Evolutionary conservation across 495 filamentous ascomycete species (phyloP), one percentile per base, ranked within the genome.

Genomic region (Pseudoneurospora amorphoporcata): DNA sequence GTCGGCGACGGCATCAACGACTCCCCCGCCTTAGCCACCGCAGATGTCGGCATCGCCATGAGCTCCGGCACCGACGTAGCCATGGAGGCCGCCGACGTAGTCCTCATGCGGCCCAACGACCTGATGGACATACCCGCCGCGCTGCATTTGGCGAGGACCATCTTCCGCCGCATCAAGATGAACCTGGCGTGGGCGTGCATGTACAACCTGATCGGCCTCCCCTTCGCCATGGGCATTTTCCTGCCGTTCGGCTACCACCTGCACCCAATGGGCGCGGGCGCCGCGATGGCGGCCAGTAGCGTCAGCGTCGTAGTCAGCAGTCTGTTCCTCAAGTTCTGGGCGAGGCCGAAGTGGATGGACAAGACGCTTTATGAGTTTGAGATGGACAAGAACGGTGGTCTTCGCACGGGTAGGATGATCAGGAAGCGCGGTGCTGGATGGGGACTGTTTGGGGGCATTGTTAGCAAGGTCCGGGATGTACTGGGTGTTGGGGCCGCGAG

Each of bases 1-100:
- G 95, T 98, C 32, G 95, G 95, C 70, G 95, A 99, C 79, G 95
- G 95, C 43, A 98, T 99, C 86, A 99, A 99, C 80, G 95, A 99
- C 84, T 98, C 95, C 0, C 95, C 95, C 1, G 95, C 95, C 2
- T 87, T 99, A 3, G 95, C 95, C 17, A 97, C 94, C 2, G 94
- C 95, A 39, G 88, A 94, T 73, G 90, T 98, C 58, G 95, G 95
- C 72, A 97, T 99, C 76, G 94, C 94, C 19, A 91, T 99, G 79
- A 87, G 92, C 19, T 92, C 90, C 0, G 95, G 95, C 71, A 98
- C 95, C 0, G 95, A 99, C 81, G 95, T 99, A 2, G 95, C 95
- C 45, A 95, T 99, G 90, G 95, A 99, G 83, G 95, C 95, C 4
- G 96, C 95, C 3, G 93, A 97, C 76, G 90, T 99, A 8, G 95